Base-by-base conservation (phyloP, 2,329 filamentous ascomycete species). In the Xylaria sp. region DNA sequence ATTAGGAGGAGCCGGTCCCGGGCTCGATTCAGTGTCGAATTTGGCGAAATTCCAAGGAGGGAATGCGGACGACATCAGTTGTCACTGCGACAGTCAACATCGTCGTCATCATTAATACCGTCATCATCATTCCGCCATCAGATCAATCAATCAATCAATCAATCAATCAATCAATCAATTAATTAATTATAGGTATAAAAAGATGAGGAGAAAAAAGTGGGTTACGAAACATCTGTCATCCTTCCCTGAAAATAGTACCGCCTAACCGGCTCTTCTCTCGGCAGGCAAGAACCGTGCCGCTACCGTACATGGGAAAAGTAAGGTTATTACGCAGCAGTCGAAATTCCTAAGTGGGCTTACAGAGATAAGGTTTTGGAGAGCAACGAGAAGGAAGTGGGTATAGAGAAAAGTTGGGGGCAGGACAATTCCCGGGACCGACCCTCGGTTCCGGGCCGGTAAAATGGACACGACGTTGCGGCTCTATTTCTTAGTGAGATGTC, bases 371-470 rank as follows among this genome's bases (percentile, higher is more conserved):
- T 53, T 53, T 4, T 3, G 52, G 23, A 30, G 7, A 10, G 30
- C n/a, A n/a, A n/a, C n/a, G n/a, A 18, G 20, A 13, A 9, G 20
- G 52, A 39, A 39, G 48, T 20, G 39, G 39, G 39, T 25, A 46
- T 7, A 23, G 3, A 30, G 28, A 20, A 20, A 36, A 52, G 45
- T 61, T 61, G 60, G 60, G 65, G 60, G 60, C 52, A 63, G 41
- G 39, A 28, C 53, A 25, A 25, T 39, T 18, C 25, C 32, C 66
- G 66, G 66, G 62, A 65, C 66, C 66, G 66, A 68, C 15, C 3
- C 18, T 68, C 66, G 66, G 66, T 66, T 66, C 66, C 66, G 63
- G 39, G 1, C 53, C 46, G 62, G 55, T 25, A 20, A 12, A 41
- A 18, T 20, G 32, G 39, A 41, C 52, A 25, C 52, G 28, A 48